Percentiles rank a stretch among this genome's conserved stretches.
phyloP scores from a whole-genome alignment of 2,329 filamentous ascomycete genomes.

The Dichotomopilus funicola region DNA sequence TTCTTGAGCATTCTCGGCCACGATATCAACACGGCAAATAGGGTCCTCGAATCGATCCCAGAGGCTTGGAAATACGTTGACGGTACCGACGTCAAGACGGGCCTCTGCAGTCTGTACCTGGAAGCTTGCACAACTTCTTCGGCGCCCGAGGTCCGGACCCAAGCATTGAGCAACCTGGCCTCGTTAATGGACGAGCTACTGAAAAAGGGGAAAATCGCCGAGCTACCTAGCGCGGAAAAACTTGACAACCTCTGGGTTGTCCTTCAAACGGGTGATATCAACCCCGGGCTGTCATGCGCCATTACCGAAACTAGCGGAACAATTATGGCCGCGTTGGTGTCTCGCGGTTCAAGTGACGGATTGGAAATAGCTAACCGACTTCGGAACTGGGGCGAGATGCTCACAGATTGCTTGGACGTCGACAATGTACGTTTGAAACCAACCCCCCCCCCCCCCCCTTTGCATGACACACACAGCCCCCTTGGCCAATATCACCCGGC shows the following conservation, averaged over 20 bases:
- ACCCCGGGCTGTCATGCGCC: conserved; percentile 43
- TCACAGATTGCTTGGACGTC: conserved; percentile 18
- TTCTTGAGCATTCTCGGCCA: conserved; percentile 33
- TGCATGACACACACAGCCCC: too few species aligned
- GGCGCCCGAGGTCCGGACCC: conserved; percentile 40
- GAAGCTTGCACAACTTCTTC: conserved; percentile 33
- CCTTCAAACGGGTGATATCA: conserved; percentile 30
- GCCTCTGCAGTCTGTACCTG: conserved; percentile 38
- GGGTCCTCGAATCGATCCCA: conserved; percentile 36
- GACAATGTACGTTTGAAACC: conserved; percentile 18
- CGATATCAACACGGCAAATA: conserved; percentile 37
- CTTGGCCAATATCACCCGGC: too few species aligned
- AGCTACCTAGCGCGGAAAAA: conserved; percentile 29
- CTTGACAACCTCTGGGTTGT: conserved; percentile 38
- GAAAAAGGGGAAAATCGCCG: conserved; percentile 18
- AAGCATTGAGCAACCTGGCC: conserved; percentile 43
- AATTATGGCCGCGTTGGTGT: conserved; percentile 33
- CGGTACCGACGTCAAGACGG: conserved; percentile 3
- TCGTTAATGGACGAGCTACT: conserved; percentile 38
- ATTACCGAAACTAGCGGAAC: conserved; percentile 42
- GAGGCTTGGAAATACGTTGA: conserved; percentile 22
- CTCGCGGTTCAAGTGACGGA: not conserved
- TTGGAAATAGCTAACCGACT: conserved; percentile 11
- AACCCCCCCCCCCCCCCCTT: too few species aligned
- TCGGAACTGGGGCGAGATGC: conserved; percentile 20